phyloP scores from a whole-genome alignment of 805 yeast species.

The Myxozyma neglecta region DNA sequence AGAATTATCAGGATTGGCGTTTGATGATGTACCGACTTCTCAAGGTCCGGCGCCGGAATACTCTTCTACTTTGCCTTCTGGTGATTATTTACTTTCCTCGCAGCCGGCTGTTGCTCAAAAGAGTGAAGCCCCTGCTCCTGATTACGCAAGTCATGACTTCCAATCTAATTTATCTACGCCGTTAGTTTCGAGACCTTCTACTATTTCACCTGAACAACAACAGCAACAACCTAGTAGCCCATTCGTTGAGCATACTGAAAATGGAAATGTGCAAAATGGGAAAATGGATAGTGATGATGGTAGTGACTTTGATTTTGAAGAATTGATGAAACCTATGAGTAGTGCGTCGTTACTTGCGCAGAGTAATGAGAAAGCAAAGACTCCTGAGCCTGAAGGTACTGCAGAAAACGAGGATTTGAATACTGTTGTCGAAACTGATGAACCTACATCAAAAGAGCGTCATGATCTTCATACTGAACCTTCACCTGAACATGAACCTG shows the following conservation, averaged over 20 bases:
- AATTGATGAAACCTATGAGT: conserved; percentile 13
- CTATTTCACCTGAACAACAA: neutral
- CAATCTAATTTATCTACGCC: neutral
- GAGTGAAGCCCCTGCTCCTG: neutral
- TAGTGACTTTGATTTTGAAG: conserved; percentile 16
- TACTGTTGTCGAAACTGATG: neutral
- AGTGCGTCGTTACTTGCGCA: conserved; percentile 9
- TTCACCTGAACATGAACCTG: neutral
- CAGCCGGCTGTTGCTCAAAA: too few species aligned
- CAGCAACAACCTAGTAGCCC: neutral
- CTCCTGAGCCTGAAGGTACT: conserved; percentile 5
- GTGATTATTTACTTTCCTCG: too few species aligned
- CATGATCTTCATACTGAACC: too few species aligned
- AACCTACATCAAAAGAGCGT: too few species aligned
- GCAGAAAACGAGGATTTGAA: conserved; percentile 10
- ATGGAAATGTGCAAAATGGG: neutral
- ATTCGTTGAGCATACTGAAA: neutral
- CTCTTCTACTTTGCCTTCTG: too few species aligned
- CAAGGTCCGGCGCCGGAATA: too few species aligned
- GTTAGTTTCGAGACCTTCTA: too few species aligned
- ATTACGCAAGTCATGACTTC: neutral
- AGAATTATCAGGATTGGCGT: neutral
- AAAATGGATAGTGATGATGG: conserved; percentile 3
- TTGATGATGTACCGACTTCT: neutral
- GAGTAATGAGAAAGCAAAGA: too few species aligned